Percentiles rank a stretch among this genome's conserved stretches.
These are phyloP conservation scores for Wickerhamomyces ciferrii DNA, from an alignment of 805 yeast species.

Conservation along the genomic window DNA sequence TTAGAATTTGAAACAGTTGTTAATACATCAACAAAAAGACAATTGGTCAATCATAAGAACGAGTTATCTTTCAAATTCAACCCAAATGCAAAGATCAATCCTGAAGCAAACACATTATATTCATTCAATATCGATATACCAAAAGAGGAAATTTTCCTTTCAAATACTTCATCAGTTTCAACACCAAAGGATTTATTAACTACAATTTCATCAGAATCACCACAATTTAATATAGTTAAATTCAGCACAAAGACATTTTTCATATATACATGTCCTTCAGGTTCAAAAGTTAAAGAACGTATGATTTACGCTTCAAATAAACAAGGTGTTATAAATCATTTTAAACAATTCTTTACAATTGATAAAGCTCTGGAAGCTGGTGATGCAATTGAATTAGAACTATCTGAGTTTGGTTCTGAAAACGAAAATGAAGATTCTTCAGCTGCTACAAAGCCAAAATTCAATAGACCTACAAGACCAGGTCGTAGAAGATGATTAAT, in stretches of 20 bases:
- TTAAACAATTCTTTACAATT: slow-evolving; percentile 33
- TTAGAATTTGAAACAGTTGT: slow-evolving; percentile 32
- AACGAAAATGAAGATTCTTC: slow-evolving; percentile 14
- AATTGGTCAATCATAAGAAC: slow-evolving; percentile 21
- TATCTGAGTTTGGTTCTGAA: slow-evolving; percentile 35
- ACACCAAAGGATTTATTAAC: slow-evolving; percentile 24
- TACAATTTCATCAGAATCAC: slow-evolving; percentile 35
- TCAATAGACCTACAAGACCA: slow-evolving; percentile 69
- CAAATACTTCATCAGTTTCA: slow-evolving; percentile 16
- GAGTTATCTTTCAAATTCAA: slow-evolving; percentile 20
- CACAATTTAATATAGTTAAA: slow-evolving; percentile 55
- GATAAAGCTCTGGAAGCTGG: slow-evolving; percentile 61
- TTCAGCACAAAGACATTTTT: slow-evolving; percentile 43
- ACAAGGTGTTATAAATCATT: slow-evolving; percentile 48
- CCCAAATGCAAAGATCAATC: slow-evolving; percentile 21
- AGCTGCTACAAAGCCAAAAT: slow-evolving; percentile 27
- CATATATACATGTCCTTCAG: slow-evolving; percentile 85
- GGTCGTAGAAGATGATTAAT: slow-evolving; percentile 38
- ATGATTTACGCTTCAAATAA: slow-evolving; percentile 89
- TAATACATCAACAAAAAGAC: slow-evolving; percentile 24
- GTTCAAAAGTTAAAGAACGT: slow-evolving; percentile 82
- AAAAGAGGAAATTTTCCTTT: slow-evolving; percentile 42
- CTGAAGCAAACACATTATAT: slow-evolving; percentile 31
- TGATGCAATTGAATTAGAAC: slow-evolving; percentile 63
- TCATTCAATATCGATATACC: slow-evolving; percentile 45